Conservation (phyloP, 345 rosid genomes). For the Conringia planisiliqua region DNA sequence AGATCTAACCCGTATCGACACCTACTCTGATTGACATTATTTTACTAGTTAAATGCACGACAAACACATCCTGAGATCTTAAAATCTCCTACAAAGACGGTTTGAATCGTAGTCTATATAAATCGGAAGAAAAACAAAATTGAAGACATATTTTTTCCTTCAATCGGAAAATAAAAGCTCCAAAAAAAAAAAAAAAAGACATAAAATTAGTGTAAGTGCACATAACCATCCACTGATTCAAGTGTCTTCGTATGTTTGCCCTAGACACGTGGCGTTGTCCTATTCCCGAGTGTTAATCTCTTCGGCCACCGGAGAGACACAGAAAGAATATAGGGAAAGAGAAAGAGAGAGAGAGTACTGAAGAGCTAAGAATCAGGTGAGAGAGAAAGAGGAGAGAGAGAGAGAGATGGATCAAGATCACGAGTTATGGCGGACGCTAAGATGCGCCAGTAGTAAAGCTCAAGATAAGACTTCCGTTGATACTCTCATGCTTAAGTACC, state of each 20-base stretch:
- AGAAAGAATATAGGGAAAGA: constrained; percentile 24
- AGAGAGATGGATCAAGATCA: constrained; percentile 23
- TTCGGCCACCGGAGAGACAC: constrained; percentile 16
- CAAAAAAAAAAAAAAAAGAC: neutral
- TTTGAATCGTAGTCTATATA: neutral
- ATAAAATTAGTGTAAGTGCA: constrained; percentile 6
- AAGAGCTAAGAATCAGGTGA: neutral
- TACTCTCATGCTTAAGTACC: constrained; percentile 62
- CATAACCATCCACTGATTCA: constrained; percentile 24
- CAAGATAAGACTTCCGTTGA: constrained; percentile 44
- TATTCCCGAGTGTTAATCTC: constrained; percentile 35
- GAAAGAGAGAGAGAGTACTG: constrained; percentile 1
- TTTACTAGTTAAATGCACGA: constrained; percentile 5
- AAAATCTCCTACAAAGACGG: neutral
- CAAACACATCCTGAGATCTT: neutral
- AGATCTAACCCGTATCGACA: constrained; percentile 10
- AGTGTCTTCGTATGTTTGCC: constrained; percentile 25
- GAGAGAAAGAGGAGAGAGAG: constrained; percentile 2
- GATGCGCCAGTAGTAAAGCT: constrained; percentile 29
- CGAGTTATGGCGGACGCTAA: constrained; percentile 35
- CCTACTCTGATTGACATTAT: constrained; percentile 8
- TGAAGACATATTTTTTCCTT: neutral
- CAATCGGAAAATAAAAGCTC: neutral
- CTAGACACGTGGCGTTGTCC: constrained; percentile 46
- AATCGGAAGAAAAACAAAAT: too few species aligned